phyloP scores from a whole-genome alignment of 192 early-diverging fungal species.

The Umbelopsis sp. region DNA sequence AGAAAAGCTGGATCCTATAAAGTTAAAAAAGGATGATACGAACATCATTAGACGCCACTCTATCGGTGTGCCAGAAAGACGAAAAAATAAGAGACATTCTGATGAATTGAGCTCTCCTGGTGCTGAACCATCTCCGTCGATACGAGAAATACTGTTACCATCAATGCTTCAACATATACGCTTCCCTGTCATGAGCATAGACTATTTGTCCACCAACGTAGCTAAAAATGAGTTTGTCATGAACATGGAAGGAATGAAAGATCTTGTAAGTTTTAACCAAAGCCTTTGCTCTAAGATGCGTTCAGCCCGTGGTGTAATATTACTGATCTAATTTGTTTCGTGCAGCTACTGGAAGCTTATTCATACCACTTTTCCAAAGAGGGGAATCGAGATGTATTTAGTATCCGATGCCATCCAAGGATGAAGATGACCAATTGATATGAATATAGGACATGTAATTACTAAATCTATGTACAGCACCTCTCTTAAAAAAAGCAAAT shows the following conservation, averaged over 20 bases:
- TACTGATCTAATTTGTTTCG: background rate
- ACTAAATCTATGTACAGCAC: no score
- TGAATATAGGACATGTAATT: no score
- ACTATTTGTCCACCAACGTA: slow-evolving; percentile 35
- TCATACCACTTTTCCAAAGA: slow-evolving; percentile 1
- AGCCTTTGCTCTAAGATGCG: no score
- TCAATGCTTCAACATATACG: slow-evolving; percentile 38
- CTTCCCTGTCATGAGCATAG: slow-evolving; percentile 38
- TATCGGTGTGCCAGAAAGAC: background rate
- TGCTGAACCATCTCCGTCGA: background rate
- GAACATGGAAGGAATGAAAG: slow-evolving; percentile 35
- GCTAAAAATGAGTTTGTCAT: slow-evolving; percentile 31
- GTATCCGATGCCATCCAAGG: no score
- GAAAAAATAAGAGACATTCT: background rate
- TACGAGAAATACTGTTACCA: slow-evolving; percentile 20
- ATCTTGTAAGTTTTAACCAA: slow-evolving; percentile 30
- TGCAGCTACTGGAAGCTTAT: slow-evolving; percentile 5
- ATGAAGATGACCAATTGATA: no score
- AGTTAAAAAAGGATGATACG: background rate
- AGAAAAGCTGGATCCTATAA: no score
- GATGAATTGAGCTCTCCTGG: background rate
- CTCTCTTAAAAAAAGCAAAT: no score
- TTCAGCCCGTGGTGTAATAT: background rate
- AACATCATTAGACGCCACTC: background rate
- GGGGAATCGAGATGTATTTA: no score